Conservation (phyloP, 2,329 filamentous ascomycete species). For the Aspergillus hortae region DNA sequence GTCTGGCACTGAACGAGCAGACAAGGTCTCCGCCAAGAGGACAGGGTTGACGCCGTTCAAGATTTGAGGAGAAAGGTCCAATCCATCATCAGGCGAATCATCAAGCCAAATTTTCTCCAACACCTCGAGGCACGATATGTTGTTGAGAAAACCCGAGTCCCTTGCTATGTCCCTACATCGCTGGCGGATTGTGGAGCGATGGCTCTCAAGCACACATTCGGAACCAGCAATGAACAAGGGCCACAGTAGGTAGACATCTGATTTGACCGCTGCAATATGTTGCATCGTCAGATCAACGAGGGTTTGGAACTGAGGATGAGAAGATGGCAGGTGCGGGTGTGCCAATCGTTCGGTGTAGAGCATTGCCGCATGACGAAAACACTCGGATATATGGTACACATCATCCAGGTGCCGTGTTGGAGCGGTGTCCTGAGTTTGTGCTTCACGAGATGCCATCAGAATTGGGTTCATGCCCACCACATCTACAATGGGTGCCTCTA, state of each 20-base stretch:
- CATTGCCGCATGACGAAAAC: conserved; percentile 83
- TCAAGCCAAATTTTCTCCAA: conserved; percentile 77
- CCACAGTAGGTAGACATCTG: conserved; percentile 89
- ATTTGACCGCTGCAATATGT: conserved; percentile 75
- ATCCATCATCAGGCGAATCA: conserved; percentile 11
- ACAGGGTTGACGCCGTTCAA: not conserved
- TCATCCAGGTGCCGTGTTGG: conserved; percentile 62
- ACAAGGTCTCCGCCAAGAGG: not conserved
- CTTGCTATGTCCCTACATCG: conserved; percentile 83
- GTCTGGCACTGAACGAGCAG: conserved; percentile 7
- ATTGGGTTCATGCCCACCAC: conserved; percentile 8
- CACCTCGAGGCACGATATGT: conserved; percentile 78
- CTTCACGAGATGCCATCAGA: conserved; percentile 12
- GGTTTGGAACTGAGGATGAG: conserved; percentile 74
- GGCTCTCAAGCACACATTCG: conserved; percentile 77
- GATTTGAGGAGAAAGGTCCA: not conserved
- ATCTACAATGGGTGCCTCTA: conserved; percentile 14
- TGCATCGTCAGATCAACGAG: conserved; percentile 78
- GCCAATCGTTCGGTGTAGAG: conserved; percentile 87
- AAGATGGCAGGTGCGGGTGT: conserved; percentile 68
- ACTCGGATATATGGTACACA: conserved; percentile 78
- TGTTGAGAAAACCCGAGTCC: conserved; percentile 90
- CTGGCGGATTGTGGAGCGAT: conserved; percentile 73
- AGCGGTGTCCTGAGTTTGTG: conserved; percentile 29
- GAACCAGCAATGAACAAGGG: conserved; percentile 86